These are phyloP conservation scores for Coniochaeta sp. DNA, from an alignment of 2,329 filamentous ascomycete species.

Conservation along the genomic window DNA sequence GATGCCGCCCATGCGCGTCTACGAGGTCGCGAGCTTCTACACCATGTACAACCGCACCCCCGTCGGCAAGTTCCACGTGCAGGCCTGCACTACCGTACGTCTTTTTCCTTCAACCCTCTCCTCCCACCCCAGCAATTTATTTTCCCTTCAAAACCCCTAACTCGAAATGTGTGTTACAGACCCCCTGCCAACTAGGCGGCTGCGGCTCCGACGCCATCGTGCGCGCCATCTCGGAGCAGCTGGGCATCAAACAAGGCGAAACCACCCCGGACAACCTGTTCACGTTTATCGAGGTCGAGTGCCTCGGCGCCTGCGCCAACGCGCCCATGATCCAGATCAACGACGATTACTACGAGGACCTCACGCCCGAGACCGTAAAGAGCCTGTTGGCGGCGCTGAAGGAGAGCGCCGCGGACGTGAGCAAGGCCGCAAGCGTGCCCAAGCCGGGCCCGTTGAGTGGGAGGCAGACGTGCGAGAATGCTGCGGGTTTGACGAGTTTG, in stretches of 20 bases:
- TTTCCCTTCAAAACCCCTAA: no score
- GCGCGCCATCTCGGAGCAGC: constrained; percentile 80
- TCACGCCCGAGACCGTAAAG: constrained; percentile 84
- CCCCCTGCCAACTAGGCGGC: constrained; percentile 88
- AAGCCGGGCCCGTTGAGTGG: constrained; percentile 76
- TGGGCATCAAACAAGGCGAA: constrained; percentile 85
- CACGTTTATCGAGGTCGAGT: constrained; percentile 96
- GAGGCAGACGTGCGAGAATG: constrained; percentile 82
- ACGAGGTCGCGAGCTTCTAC: constrained; percentile 99
- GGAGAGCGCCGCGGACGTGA: constrained; percentile 52
- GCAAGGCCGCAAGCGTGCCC: constrained; percentile 52
- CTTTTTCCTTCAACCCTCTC: no score
- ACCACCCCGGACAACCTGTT: constrained; percentile 92
- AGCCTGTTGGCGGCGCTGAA: constrained; percentile 75
- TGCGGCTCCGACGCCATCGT: constrained; percentile 90
- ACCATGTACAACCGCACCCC: constrained; percentile 99
- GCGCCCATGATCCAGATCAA: constrained; percentile 99
- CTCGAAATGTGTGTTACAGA: constrained; percentile 55
- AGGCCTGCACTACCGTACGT: constrained; percentile 93
- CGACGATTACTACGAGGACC: constrained; percentile 98
- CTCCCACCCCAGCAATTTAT: no score
- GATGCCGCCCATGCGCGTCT: constrained; percentile 98
- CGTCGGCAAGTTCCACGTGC: constrained; percentile 92
- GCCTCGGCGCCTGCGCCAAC: constrained; percentile 95
- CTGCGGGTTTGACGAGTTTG: constrained; percentile 75